These are phyloP conservation scores for Ogataea paraovalis DNA, from an alignment of 805 yeast genomes.

Conservation along the genomic window DNA sequence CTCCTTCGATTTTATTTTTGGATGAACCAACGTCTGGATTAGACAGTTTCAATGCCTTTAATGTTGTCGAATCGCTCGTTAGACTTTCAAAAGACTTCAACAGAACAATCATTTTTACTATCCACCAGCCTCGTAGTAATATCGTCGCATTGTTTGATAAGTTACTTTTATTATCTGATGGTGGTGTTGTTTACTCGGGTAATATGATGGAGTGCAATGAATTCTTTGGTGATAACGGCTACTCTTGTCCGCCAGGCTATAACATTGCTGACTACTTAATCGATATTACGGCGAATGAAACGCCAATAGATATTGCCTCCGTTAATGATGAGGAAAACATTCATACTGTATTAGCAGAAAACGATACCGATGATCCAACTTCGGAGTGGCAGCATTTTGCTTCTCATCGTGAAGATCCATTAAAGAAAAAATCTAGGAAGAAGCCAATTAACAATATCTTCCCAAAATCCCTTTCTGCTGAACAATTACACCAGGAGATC, in stretches of 20 bases:
- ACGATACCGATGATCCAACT: conserved; percentile 48
- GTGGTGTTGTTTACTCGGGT: conserved; percentile 85
- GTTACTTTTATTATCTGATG: conserved; percentile 75
- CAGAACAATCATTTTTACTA: conserved; percentile 87
- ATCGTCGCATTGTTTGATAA: conserved; percentile 89
- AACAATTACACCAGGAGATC: conserved; percentile 40
- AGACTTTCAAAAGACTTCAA: conserved; percentile 74
- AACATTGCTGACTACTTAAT: conserved; percentile 92
- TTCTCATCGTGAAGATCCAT: conserved; percentile 64
- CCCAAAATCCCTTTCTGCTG: conserved; percentile 34
- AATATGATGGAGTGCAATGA: conserved; percentile 69
- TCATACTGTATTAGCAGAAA: conserved; percentile 26
- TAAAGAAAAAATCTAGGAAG: conserved; percentile 4
- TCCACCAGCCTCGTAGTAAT: conserved; percentile 96
- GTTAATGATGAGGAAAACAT: conserved; percentile 17
- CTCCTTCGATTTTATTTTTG: conserved; percentile 75
- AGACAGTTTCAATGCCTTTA: conserved; percentile 89
- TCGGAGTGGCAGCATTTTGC: conserved; percentile 87
- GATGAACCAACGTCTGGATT: conserved; percentile 97
- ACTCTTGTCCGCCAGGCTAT: conserved; percentile 80
- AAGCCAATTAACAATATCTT: conserved; percentile 20
- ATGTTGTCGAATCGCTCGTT: conserved; percentile 82
- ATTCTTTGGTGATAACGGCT: conserved; percentile 73
- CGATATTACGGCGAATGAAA: conserved; percentile 69
- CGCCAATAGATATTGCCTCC: not conserved